Conservation (phyloP, 169 alveolate genomes). For the Fabrea salina region DNA sequence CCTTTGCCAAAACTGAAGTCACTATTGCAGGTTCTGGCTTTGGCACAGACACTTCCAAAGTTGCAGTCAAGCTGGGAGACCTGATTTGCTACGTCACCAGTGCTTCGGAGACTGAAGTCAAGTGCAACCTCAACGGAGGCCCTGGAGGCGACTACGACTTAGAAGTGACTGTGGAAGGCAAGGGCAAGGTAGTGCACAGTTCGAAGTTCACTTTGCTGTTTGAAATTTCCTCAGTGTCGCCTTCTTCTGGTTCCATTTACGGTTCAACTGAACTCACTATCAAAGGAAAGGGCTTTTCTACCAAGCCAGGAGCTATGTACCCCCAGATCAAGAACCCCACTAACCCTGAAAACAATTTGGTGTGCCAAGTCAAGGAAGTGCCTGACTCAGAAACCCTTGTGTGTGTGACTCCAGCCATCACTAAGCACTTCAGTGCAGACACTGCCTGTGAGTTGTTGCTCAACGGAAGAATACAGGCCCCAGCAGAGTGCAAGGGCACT, state of each 20-base stretch:
- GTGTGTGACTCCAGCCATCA: neutral
- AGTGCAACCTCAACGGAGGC: conserved; percentile 18
- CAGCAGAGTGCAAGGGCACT: neutral
- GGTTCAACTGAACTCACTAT: conserved; percentile 21
- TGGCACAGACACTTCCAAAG: neutral
- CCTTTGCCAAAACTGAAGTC: neutral
- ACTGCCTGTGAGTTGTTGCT: neutral
- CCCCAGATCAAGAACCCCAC: too few relatives aligned
- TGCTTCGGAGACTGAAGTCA: neutral
- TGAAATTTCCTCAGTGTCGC: neutral
- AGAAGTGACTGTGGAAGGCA: neutral
- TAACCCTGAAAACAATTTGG: too few relatives aligned
- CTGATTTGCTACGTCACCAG: neutral
- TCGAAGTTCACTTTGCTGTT: neutral
- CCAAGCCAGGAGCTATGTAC: neutral
- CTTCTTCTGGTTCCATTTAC: neutral
- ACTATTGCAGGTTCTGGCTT: neutral
- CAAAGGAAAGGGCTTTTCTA: conserved; percentile 20
- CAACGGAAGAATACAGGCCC: conserved; percentile 7
- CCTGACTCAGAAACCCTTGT: neutral
- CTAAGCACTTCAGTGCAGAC: neutral
- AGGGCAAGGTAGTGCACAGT: conserved; percentile 1
- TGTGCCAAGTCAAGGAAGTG: too few relatives aligned
- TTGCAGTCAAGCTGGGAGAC: conserved; percentile 17
- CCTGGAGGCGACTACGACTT: neutral